These are phyloP conservation scores for Linderina pennispora DNA, from an alignment of 192 early-diverging fungal species.

Conservation along the genomic window DNA sequence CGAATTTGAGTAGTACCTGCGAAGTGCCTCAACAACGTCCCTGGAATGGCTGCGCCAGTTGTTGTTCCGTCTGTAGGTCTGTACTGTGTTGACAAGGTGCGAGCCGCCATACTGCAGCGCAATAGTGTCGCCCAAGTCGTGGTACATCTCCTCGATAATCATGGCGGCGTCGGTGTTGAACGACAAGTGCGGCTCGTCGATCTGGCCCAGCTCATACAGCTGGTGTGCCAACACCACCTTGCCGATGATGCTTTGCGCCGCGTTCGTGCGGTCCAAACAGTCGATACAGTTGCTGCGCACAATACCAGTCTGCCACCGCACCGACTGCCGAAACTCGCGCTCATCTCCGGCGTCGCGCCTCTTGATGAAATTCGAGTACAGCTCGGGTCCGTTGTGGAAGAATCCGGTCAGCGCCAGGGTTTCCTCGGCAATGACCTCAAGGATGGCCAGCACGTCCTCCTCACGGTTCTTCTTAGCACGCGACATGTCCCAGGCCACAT, in stretches of 20 bases:
- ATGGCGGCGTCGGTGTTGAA: conserved; percentile 93
- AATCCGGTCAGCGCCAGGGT: conserved; percentile 81
- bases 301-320: conserved; percentile 71
- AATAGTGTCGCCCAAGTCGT: conserved; percentile 96
- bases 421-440: conserved; percentile 86
- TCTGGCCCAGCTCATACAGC: conserved; percentile 82
- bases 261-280: conserved; percentile 96
- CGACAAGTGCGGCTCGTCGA: conserved; percentile 66
- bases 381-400: conserved; percentile 85
- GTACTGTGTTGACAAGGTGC: conserved; percentile 96
- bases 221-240: conserved; percentile 92
- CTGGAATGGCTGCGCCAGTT: conserved; percentile 92
- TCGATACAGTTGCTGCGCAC: conserved; percentile 97
- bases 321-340: conserved; percentile 3
- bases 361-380: conserved; percentile 37
- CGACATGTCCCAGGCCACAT: conserved; percentile 98
- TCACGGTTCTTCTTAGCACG: conserved; percentile 84
- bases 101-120: conserved; percentile 94
- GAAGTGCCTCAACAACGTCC: conserved; percentile 92
- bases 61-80: conserved; percentile 92
- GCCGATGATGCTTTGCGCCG: conserved; percentile 92
- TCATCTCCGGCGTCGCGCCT: conserved; percentile 12
- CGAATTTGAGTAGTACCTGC: conserved; percentile 90
- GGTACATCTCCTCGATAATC: conserved; percentile 95
- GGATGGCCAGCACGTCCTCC: conserved; percentile 81